Conservation (phyloP, 257 asterid species). For the Leonotis leonurus region DNA sequence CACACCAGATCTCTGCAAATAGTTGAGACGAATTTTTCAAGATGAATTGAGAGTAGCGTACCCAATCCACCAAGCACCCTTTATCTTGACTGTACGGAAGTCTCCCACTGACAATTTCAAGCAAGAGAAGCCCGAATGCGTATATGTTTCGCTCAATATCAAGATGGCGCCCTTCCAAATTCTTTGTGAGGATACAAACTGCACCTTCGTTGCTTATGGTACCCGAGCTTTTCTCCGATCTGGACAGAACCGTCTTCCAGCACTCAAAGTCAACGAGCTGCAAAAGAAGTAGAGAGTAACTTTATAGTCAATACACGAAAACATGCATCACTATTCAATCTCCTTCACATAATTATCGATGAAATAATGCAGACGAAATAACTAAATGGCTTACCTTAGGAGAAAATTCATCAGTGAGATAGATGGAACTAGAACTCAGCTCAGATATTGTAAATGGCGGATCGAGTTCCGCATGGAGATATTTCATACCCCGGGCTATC, state of each 20-base stretch:
- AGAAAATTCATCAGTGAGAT: conserved; percentile 88
- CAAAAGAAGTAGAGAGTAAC: neutral
- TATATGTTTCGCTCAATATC: conserved; percentile 53
- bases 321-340: too few species aligned
- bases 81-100: conserved; percentile 52
- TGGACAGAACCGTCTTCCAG: conserved; percentile 51
- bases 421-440: conserved; percentile 57
- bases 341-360: too few species aligned
- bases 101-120: conserved; percentile 79
- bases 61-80: conserved; percentile 85
- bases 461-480: conserved; percentile 60
- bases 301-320: too few species aligned
- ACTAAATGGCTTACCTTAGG: conserved; percentile 65
- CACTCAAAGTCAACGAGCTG: conserved; percentile 53
- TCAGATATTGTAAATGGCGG: conserved; percentile 64
- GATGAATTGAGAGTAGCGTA: conserved; percentile 13
- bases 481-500: conserved; percentile 65
- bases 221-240: conserved; percentile 41
- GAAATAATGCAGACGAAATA: too few species aligned
- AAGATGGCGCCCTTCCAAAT: conserved; percentile 35
- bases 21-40: neutral
- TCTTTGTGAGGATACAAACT: conserved; percentile 30
- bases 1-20: neutral
- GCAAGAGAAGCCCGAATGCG: conserved; percentile 61
- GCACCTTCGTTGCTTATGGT: conserved; percentile 37